phyloP scores from a whole-genome alignment of 2,329 filamentous ascomycete genomes.

The Cercospora berteroae region DNA sequence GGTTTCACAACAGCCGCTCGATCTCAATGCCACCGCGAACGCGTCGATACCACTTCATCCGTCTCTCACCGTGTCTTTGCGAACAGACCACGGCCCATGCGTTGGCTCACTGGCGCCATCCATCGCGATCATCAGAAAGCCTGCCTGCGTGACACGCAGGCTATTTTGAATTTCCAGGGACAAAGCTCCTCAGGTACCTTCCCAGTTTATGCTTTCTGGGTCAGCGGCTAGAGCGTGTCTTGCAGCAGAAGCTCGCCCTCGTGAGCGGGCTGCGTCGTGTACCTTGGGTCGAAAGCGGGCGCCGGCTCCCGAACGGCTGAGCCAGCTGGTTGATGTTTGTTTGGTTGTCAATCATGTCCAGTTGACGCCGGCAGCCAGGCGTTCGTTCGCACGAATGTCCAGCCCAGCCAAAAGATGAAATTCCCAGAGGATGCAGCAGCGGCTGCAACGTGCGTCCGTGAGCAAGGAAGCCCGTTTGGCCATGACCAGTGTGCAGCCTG shows the following conservation, averaged over 20 bases:
- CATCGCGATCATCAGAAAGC: background rate
- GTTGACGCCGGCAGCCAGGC: background rate
- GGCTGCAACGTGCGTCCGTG: background rate
- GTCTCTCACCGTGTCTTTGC: background rate
- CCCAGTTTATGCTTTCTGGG: background rate
- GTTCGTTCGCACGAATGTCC: background rate
- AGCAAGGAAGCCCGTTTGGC: background rate
- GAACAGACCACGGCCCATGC: background rate
- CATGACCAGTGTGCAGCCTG: slow-evolving; percentile 2
- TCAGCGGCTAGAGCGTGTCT: slow-evolving; percentile 3
- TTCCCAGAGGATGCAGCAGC: background rate
- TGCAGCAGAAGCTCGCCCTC: slow-evolving; percentile 1
- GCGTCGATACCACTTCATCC: background rate
- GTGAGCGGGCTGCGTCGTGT: background rate
- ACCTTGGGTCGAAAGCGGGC: background rate
- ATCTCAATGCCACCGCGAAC: background rate
- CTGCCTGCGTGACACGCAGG: background rate
- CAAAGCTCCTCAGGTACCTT: slow-evolving; percentile 3
- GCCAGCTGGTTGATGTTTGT: background rate
- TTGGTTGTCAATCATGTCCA: background rate
- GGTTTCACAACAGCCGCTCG: slow-evolving; percentile 2
- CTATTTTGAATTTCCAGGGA: background rate
- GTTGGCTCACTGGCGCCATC: background rate
- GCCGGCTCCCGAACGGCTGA: background rate
- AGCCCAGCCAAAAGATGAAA: background rate